Evolutionary conservation across 1,139 yeast species (phyloP), one percentile per base, ranked within the genome.

Genomic region (Debaryomyces psychrophilus): DNA sequence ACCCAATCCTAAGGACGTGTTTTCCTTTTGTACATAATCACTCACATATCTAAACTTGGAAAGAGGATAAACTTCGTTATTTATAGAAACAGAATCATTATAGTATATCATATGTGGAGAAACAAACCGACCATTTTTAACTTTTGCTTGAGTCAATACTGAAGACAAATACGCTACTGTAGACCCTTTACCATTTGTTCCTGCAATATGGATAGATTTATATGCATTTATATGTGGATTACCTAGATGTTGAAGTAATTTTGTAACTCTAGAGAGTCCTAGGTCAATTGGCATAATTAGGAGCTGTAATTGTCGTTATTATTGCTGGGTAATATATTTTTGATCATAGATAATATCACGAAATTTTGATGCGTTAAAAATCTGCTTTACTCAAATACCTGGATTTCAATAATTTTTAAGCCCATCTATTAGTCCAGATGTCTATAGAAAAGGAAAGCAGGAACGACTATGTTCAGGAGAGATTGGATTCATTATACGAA

Each of bases 111-210:
- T 66, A 67, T 90, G 96, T 0, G 98, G 98, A 4, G 96, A 86
- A 2, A 95, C 89, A 69, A 90, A 90, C 53, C 85, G 77, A 0
- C 97, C 98, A 50, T 83, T 81, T 26, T 68, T 64, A 31, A 81
- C 66, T 5, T 71, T 65, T 27, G 82, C 72, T 35, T 71, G 58
- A 6, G 80, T 69, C 15, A 89, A 66, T 7, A 86, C 73, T 20
- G 90, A 79, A 3, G 90, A 76, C 7, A 90, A 53, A 60, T 89
- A 90, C 0, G 96, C 83, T 49, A 95, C 82, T 0, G 90, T 89
- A 0, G 96, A 89, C 0, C 98, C 98, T 60, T 92, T 92, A 0
- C 98, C 98, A 60, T 92, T 92, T 4, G 97, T 92, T 0, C 98
- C 98, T 0, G 97, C 96, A 8, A 92, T 76, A 61, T 92, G 97